Evolutionary conservation across 805 yeast species (phyloP).

Genomic region (Monosporozyma siamensis): DNA sequence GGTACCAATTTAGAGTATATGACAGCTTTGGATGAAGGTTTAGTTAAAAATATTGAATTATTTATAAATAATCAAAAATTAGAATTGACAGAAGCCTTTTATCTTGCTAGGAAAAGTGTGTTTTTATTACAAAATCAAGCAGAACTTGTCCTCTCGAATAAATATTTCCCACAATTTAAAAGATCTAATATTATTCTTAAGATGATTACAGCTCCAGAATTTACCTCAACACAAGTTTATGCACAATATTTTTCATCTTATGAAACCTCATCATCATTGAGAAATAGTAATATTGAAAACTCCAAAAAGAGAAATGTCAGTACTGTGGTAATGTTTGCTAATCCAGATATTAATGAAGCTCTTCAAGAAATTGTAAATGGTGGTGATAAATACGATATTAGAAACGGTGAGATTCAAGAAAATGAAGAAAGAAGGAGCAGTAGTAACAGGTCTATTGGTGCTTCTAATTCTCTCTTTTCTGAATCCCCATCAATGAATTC

Average conservation of each 20-base stretch:
- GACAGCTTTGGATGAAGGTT: slow-evolving; percentile 13
- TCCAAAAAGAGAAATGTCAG: slow-evolving; percentile 5
- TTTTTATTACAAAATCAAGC: slow-evolving; percentile 49
- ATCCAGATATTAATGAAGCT: slow-evolving; percentile 29
- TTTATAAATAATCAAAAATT: slow-evolving; percentile 5
- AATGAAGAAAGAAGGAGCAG: slow-evolving; percentile 11
- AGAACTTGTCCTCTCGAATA: slow-evolving; percentile 40
- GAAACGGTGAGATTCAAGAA: not conserved
- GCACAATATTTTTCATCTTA: slow-evolving; percentile 10
- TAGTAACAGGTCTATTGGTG: not conserved
- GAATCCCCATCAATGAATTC: not conserved
- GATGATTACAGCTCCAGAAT: slow-evolving; percentile 38
- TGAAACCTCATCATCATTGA: slow-evolving; percentile 11
- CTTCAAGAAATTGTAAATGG: slow-evolving; percentile 25
- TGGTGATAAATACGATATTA: not conserved
- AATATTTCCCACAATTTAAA: slow-evolving; percentile 54
- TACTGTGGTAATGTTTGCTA: slow-evolving; percentile 12
- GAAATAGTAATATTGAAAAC: slow-evolving; percentile 4
- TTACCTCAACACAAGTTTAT: slow-evolving; percentile 24
- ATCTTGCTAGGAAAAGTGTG: slow-evolving; percentile 50
- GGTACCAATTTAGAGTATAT: slow-evolving; percentile 17
- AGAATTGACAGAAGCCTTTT: slow-evolving; percentile 8
- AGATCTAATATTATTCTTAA: slow-evolving; percentile 47
- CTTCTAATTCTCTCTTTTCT: not conserved
- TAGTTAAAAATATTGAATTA: slow-evolving; percentile 12